phyloP scores from a whole-genome alignment of 208 protist species.

The Porcisia hertigi region DNA sequence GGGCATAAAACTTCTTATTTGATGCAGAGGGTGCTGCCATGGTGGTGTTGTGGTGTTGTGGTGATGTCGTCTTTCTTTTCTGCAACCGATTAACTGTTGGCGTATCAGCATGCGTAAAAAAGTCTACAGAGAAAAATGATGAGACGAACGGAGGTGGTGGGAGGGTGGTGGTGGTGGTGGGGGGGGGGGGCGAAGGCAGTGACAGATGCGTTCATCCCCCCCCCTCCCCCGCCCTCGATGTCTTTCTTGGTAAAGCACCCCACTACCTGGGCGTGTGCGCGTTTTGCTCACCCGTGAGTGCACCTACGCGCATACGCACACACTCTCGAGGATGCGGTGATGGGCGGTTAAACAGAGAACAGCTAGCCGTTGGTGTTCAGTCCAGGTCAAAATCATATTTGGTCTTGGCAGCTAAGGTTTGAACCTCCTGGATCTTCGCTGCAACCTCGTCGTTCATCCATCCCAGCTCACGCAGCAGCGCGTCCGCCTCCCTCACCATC shows the following conservation, averaged over 20 bases:
- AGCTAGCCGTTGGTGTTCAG: conserved; percentile 23
- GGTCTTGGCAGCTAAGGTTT: conserved; percentile 36
- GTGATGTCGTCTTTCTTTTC: too few species aligned
- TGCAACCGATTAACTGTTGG: too few species aligned
- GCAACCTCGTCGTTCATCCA: conserved; percentile 77
- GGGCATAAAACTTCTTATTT: too few species aligned
- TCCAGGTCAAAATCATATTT: conserved; percentile 89
- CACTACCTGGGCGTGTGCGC: background rate
- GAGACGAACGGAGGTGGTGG: too few species aligned
- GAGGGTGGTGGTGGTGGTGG: too few species aligned
- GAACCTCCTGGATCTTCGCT: conserved; percentile 55
- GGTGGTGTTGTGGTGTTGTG: too few species aligned
- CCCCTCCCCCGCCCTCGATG: background rate
- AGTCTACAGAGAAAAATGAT: too few species aligned
- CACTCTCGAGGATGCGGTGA: background rate
- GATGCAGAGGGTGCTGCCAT: too few species aligned
- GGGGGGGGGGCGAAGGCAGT: too few species aligned
- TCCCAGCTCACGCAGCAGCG: conserved; percentile 59
- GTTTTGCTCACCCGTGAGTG: background rate
- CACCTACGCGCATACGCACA: background rate
- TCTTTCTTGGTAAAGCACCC: background rate
- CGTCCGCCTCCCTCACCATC: conserved; percentile 77
- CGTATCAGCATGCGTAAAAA: too few species aligned
- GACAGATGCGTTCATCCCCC: too few species aligned
- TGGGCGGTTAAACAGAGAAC: too few species aligned